Conservation (phyloP, 1,139 yeast genomes). For the Suhomyces guaymorum region DNA sequence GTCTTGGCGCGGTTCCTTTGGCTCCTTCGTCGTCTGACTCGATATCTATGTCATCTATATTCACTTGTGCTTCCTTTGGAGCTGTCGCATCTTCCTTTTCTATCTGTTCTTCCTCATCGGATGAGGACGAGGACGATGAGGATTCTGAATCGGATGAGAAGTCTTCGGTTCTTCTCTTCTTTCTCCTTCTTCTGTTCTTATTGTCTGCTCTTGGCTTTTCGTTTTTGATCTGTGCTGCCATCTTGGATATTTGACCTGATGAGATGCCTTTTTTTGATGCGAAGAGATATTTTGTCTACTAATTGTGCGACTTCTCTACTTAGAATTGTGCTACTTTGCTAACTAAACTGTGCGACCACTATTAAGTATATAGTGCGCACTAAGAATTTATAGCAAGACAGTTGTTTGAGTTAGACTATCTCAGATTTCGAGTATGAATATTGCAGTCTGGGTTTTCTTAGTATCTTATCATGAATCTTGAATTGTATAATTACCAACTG, state of each 20-base stretch:
- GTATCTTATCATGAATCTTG: no score
- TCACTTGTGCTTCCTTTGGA: slow-evolving; percentile 18
- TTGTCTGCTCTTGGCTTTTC: slow-evolving; percentile 13
- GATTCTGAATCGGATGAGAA: slow-evolving; percentile 50
- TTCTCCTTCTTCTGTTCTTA: slow-evolving; percentile 50
- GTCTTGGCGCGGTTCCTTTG: slow-evolving; percentile 16
- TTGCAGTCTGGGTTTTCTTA: no score
- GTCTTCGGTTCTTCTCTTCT: slow-evolving; percentile 80
- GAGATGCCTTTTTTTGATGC: slow-evolving; percentile 7
- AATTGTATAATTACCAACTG: no score
- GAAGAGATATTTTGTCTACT: neutral
- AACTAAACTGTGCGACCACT: no score
- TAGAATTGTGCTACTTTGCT: no score
- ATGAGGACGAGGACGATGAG: slow-evolving; percentile 44
- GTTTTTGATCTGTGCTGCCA: slow-evolving; percentile 17
- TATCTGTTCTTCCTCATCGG: slow-evolving; percentile 17
- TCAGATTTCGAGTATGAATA: no score
- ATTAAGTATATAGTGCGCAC: no score
- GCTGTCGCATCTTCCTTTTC: slow-evolving; percentile 10
- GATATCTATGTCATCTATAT: slow-evolving; percentile 37
- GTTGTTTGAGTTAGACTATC: no score
- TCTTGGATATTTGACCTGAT: slow-evolving; percentile 5
- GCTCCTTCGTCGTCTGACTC: slow-evolving; percentile 42
- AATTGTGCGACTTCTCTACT: no score
- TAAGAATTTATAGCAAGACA: no score